Evolutionary conservation across 192 early-diverging fungal genomes (phyloP).

Genomic region (Allomyces arbusculus): DNA sequence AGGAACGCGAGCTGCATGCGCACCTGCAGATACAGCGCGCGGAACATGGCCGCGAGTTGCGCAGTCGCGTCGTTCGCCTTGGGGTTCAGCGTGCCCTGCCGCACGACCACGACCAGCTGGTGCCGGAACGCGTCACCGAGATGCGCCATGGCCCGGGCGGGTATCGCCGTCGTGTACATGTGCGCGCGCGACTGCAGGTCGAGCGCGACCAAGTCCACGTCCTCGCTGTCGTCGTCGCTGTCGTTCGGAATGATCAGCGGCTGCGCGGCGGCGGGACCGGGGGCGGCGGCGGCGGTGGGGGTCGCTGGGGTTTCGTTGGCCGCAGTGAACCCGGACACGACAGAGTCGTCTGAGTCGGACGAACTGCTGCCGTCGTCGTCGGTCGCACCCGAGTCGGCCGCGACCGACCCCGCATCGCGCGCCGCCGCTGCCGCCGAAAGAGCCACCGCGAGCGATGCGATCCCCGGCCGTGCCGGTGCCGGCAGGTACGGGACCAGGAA

Average conservation of each 20-base stretch:
- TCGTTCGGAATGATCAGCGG: conserved; percentile 9
- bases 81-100: conserved; percentile 30
- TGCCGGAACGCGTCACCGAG: conserved; percentile 2
- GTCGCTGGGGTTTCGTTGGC: not conserved
- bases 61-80: conserved; percentile 48
- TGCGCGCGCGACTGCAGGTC: not conserved
- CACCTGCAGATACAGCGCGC: conserved; percentile 40
- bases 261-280: conserved; percentile 8
- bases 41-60: conserved; percentile 45
- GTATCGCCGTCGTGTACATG: conserved; percentile 3
- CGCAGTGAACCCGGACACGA: not conserved
- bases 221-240: conserved; percentile 1
- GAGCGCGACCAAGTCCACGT: not conserved
- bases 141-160: not conserved
- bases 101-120: conserved; percentile 37
- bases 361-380: conserved; percentile 5
- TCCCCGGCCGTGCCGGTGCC: conserved; percentile 42
- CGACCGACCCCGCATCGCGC: conserved; percentile 2
- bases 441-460: conserved; percentile 38
- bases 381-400: conserved; percentile 8
- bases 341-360: not conserved
- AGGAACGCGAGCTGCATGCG: conserved; percentile 39
- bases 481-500: conserved; percentile 48
- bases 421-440: conserved; percentile 15
- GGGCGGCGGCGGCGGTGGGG: conserved; percentile 1